phyloP scores from a whole-genome alignment of 1,139 yeast species.

The Blastobotrys serpentis region DNA sequence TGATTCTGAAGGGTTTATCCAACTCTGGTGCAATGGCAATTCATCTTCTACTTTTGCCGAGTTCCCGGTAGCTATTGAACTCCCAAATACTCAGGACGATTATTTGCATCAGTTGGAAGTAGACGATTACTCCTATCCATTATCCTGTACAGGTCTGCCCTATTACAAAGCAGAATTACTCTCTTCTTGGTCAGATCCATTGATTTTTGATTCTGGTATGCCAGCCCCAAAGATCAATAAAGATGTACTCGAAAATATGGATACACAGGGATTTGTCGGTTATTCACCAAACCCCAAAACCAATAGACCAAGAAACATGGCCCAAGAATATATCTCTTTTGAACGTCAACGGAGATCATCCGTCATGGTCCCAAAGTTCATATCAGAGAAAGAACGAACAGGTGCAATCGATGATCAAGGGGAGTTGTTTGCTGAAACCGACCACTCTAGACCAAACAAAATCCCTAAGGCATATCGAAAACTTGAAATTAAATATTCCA shows the following conservation, averaged over 20 bases:
- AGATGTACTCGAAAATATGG: constrained; percentile 33
- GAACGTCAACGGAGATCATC: constrained; percentile 37
- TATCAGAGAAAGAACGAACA: constrained; percentile 59
- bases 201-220: constrained; percentile 36
- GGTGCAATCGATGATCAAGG: constrained; percentile 28
- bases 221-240: constrained; percentile 36
- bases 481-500: constrained; percentile 77
- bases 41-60: constrained; percentile 44
- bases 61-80: constrained; percentile 52
- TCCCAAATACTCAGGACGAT: constrained; percentile 43
- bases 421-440: constrained; percentile 30
- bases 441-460: constrained; percentile 27
- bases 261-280: constrained; percentile 26
- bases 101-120: constrained; percentile 38
- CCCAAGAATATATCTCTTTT: constrained; percentile 49
- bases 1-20: constrained; percentile 64
- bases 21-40: constrained; percentile 57
- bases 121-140: constrained; percentile 53
- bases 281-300: constrained; percentile 54
- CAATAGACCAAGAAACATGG: constrained; percentile 38
- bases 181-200: constrained; percentile 61
- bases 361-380: constrained; percentile 56
- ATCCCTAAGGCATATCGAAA: constrained; percentile 74
- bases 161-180: constrained; percentile 74
- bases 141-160: constrained; percentile 80